Evolutionary conservation across 768 basidiomycete species (phyloP).

Genomic region (Mrakia frigida): DNA sequence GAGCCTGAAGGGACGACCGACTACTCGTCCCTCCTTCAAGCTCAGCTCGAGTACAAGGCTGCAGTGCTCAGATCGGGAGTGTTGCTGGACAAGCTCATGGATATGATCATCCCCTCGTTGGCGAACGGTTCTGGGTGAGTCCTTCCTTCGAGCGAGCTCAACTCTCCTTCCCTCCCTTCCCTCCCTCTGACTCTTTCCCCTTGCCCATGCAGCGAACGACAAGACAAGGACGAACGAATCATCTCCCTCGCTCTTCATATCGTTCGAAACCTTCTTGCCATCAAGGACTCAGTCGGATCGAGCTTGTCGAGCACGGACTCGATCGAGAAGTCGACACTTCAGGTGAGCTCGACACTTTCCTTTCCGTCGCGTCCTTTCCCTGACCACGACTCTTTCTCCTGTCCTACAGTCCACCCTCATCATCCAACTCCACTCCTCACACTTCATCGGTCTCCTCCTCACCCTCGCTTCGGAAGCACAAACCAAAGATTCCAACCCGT

Average conservation of each 20-base stretch:
- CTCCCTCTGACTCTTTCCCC: neutral
- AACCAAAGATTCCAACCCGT: slow-evolving; percentile 73
- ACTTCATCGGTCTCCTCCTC: slow-evolving; percentile 69
- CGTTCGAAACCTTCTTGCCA: slow-evolving; percentile 88
- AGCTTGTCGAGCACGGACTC: slow-evolving; percentile 68
- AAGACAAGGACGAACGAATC: slow-evolving; percentile 74
- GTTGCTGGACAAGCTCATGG: slow-evolving; percentile 46
- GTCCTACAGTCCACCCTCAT: slow-evolving; percentile 58
- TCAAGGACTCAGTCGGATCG: slow-evolving; percentile 75
- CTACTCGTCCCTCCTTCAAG: slow-evolving; percentile 73
- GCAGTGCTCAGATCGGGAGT: slow-evolving; percentile 64
- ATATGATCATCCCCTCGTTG: slow-evolving; percentile 68
- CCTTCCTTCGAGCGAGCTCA: neutral
- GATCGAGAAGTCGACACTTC: slow-evolving; percentile 69
- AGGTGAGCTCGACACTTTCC: slow-evolving; percentile 46
- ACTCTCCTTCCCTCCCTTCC: neutral
- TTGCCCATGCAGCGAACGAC: slow-evolving; percentile 52
- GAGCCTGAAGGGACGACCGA: slow-evolving; percentile 69
- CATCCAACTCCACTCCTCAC: slow-evolving; percentile 61
- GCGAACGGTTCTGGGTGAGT: slow-evolving; percentile 55
- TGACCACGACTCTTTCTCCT: neutral
- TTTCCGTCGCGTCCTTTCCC: neutral
- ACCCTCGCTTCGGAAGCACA: slow-evolving; percentile 77
- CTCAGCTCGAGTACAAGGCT: slow-evolving; percentile 85
- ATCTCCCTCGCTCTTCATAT: slow-evolving; percentile 83